These are phyloP conservation scores for Diaporthe sp. DNA, from an alignment of 2,329 filamentous ascomycete genomes.

Conservation along the genomic window DNA sequence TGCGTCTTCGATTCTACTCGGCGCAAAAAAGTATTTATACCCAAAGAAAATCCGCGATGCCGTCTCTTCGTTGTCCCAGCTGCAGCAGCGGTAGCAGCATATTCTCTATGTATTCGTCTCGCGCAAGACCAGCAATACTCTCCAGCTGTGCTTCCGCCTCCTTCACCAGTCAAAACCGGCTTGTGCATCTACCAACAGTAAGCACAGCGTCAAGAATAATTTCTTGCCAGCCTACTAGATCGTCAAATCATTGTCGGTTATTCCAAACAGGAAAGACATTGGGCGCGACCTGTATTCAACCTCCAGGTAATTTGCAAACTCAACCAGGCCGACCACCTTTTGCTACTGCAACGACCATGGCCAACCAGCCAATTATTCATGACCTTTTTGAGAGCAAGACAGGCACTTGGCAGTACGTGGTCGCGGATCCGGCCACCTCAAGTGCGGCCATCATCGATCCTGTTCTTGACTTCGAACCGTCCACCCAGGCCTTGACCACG, in stretches of 20 bases:
- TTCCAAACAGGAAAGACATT: background rate
- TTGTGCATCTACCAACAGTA: background rate
- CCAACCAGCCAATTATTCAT: constrained; percentile 53
- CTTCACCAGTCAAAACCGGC: background rate
- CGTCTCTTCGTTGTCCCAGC: background rate
- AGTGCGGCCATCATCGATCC: constrained; percentile 72
- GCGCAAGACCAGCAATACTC: background rate
- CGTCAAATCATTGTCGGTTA: background rate
- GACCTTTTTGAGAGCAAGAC: constrained; percentile 57
- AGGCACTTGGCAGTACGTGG: constrained; percentile 72
- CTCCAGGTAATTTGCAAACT: background rate
- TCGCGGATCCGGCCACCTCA: constrained; percentile 65
- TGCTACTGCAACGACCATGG: background rate
- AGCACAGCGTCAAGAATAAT: background rate
- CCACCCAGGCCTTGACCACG: constrained; percentile 59
- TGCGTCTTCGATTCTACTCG: background rate
- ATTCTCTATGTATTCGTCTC: background rate
- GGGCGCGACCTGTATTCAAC: background rate
- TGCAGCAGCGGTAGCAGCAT: background rate
- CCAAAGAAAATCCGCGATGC: background rate
- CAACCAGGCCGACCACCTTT: background rate
- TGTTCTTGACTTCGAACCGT: constrained; percentile 69
- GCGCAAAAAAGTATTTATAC: constrained; percentile 5
- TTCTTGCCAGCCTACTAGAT: background rate
- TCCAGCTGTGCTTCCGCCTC: background rate